Evolutionary conservation across 129 eudicot species (phyloP).

Genomic region (Erigeron canadensis): DNA sequence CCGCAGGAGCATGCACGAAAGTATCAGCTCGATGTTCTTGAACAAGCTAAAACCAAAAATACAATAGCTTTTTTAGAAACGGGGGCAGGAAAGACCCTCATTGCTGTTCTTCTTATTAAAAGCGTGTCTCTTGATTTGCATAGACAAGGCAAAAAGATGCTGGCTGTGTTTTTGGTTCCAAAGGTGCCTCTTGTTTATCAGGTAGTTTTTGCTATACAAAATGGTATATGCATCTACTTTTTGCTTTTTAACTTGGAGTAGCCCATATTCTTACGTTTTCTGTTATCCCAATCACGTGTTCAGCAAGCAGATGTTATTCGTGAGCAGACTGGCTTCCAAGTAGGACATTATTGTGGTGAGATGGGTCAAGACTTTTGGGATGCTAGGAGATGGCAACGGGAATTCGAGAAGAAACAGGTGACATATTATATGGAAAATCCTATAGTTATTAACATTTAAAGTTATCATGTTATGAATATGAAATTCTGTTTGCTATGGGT

Average conservation of each 20-base stretch:
- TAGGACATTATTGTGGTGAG: constrained; percentile 98
- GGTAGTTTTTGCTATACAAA: constrained; percentile 39
- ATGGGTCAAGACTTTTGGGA: constrained; percentile 99
- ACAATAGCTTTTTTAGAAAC: constrained; percentile 96
- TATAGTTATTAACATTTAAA: constrained; percentile 4
- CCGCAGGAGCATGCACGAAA: constrained; percentile 79
- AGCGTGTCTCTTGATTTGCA: constrained; percentile 62
- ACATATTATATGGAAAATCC: background rate
- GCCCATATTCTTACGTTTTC: constrained; percentile 2
- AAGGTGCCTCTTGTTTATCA: constrained; percentile 98
- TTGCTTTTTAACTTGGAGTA: constrained; percentile 10
- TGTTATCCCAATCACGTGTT: constrained; percentile 21
- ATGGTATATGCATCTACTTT: background rate
- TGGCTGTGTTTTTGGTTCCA: constrained; percentile 93
- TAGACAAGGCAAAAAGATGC: constrained; percentile 70
- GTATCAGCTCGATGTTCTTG: constrained; percentile 92
- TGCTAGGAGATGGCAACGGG: constrained; percentile 96
- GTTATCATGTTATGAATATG: background rate
- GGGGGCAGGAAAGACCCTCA: constrained; percentile 96
- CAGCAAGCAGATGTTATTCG: constrained; percentile 99
- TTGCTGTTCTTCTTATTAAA: constrained; percentile 89
- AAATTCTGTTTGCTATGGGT: background rate
- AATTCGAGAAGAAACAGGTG: constrained; percentile 96
- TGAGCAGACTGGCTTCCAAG: constrained; percentile 81
- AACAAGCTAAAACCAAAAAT: constrained; percentile 83